Evolutionary conservation across 768 basidiomycete genomes (phyloP), one percentile per base, ranked within the genome.

Genomic region (Imleria badia): DNA sequence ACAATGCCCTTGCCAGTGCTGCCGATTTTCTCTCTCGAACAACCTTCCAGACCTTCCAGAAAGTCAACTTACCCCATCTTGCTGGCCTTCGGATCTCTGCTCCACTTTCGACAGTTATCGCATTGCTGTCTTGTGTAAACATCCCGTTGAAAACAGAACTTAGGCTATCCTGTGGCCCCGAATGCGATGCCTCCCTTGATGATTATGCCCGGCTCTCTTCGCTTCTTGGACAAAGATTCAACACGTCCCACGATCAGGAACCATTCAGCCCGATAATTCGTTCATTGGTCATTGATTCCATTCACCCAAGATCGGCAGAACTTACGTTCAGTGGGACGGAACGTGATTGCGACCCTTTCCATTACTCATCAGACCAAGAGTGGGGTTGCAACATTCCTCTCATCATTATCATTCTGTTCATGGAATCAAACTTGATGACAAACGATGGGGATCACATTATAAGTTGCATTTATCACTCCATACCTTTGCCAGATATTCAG

Each of bases 1-100:
- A 69, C n/a, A 46, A 69, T 43, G 60, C 63, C 13, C 60, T 76
- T 10, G 66, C 71, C 4, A 59, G 41, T 8, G 31, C 51, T 5
- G 4, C 10, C 6, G 15, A 3, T 4, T 17, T 29, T 38, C 13
- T 26, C 42, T 40, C 47, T 6, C 39, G 23, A 11, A 1, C 3
- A 7, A 10, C 22, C 3, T 34, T 31, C 30, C 1, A 5, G 19
- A 29, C 41, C 19, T 43, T 26, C 23, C 31, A 23, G n/a, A 35
- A 43, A 6, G 14, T 51, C 13, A 7, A 3, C 19, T 5, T 51
- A 19, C 35, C 48, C 6, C 29, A 8, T 19, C 60, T 63, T 7
- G 30, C 49, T 38, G 36, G 38, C 36, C 31, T 56, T 17, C 39
- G 13, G 9, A 19, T 59, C 38, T 3, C 4, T 15, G 60, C 45